Percentiles rank a stretch among this genome's conserved stretches.
phyloP scores from a whole-genome alignment of 768 basidiomycete species.

The Termitomyces sp. region DNA sequence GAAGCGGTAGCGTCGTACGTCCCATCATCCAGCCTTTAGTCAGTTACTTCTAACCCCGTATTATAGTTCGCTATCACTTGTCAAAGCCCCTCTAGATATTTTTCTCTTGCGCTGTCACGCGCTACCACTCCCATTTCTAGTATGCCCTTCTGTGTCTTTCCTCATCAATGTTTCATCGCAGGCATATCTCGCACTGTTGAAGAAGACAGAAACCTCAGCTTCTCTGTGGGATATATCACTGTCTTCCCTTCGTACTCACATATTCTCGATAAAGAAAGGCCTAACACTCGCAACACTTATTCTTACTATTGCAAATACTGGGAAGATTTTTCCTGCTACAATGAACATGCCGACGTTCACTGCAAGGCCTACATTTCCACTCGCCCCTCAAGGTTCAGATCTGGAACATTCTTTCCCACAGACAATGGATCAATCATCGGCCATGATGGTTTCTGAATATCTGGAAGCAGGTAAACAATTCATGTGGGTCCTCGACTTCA shows the following conservation, averaged over 20 bases:
- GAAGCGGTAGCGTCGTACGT: slow-evolving; percentile 48
- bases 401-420: slow-evolving; percentile 51
- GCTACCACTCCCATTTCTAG: slow-evolving; percentile 68
- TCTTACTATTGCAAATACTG: slow-evolving; percentile 28
- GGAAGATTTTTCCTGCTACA: slow-evolving; percentile 34
- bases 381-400: slow-evolving; percentile 36
- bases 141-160: slow-evolving; percentile 65
- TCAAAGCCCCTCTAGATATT: slow-evolving; percentile 60
- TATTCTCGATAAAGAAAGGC: slow-evolving; percentile 39
- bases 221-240: slow-evolving; percentile 43
- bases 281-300: slow-evolving; percentile 50
- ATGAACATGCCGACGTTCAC: slow-evolving; percentile 40
- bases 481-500: slow-evolving; percentile 73
- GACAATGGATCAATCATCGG: slow-evolving; percentile 23
- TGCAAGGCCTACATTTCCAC: slow-evolving; percentile 48
- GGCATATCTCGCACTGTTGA: slow-evolving; percentile 59
- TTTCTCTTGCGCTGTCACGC: slow-evolving; percentile 60
- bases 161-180: slow-evolving; percentile 64
- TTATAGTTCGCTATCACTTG: slow-evolving; percentile 31
- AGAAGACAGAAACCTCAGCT: slow-evolving; percentile 18
- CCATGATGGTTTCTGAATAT: slow-evolving; percentile 13
- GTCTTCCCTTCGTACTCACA: slow-evolving; percentile 36
- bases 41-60: neutral
- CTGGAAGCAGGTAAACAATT: slow-evolving; percentile 21
- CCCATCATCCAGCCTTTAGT: neutral